Percentiles rank a stretch among this genome's conserved stretches.
Conservation (phyloP, 2,329 filamentous ascomycete species). For the Cladosporium austrohemisphaericum region DNA sequence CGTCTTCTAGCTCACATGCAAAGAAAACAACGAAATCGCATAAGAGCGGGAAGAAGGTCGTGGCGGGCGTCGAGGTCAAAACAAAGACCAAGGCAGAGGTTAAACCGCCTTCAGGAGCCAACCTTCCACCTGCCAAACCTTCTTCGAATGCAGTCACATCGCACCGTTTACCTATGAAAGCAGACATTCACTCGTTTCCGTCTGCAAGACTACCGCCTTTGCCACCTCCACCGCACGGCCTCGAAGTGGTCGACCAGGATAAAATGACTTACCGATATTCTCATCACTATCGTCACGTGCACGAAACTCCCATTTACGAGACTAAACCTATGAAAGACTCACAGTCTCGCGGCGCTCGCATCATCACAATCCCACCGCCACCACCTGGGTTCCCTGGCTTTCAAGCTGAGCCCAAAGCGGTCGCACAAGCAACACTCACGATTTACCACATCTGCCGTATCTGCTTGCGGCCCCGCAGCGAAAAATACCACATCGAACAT, state of each 20-base stretch:
- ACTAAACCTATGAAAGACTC: neutral
- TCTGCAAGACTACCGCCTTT: neutral
- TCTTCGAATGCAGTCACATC: neutral
- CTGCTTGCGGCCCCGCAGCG: conserved; percentile 32
- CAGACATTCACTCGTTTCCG: neutral
- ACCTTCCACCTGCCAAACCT: conserved; percentile 8
- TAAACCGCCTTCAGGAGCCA: neutral
- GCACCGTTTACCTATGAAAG: neutral
- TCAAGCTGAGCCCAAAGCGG: neutral
- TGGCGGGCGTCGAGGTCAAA: neutral
- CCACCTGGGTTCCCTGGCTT: conserved; percentile 1
- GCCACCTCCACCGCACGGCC: neutral
- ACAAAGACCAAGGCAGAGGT: neutral
- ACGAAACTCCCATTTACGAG: neutral
- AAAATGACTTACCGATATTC: conserved; percentile 9
- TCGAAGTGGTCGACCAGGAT: neutral
- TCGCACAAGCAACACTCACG: conserved; percentile 16
- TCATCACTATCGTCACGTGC: neutral
- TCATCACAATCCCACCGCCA: conserved; percentile 21
- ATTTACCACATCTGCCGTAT: conserved; percentile 35
- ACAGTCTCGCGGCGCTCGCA: conserved; percentile 7
- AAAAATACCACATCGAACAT: conserved; percentile 32
- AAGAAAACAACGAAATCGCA: neutral
- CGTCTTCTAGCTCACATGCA: conserved; percentile 13
- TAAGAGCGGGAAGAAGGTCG: conserved; percentile 1